Percentiles rank a stretch among this genome's conserved stretches.
Conservation (phyloP, 139 green algal genomes). For the Tetradesmus lagerheimii region DNA sequence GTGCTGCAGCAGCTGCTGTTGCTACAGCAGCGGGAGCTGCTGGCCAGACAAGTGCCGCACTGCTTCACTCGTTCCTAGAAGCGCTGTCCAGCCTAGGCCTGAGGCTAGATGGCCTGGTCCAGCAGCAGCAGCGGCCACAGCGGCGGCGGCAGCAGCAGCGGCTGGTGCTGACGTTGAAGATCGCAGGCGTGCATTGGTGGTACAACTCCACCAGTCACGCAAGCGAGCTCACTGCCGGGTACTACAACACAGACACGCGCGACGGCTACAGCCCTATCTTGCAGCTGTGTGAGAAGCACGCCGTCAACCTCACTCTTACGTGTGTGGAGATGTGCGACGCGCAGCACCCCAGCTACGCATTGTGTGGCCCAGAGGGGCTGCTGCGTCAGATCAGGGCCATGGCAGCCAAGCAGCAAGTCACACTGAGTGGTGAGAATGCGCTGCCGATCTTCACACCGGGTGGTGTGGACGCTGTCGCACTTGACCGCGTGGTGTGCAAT, state of each 20-base stretch:
- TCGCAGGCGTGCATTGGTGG: constrained; percentile 99
- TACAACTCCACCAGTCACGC: constrained; percentile 84
- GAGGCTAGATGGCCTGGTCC: not conserved
- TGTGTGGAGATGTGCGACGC: constrained; percentile 98
- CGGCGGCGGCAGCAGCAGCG: not conserved
- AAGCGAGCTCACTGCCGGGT: constrained; percentile 96
- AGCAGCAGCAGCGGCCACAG: not conserved
- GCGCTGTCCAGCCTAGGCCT: constrained; percentile 5
- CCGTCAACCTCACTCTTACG: constrained; percentile 91
- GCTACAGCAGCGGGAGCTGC: not conserved
- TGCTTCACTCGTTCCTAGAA: constrained; percentile 3
- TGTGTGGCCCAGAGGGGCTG: constrained; percentile 93
- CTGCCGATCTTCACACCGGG: constrained; percentile 84
- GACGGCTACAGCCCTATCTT: constrained; percentile 89
- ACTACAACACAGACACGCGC: constrained; percentile 90
- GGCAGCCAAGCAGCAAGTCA: constrained; percentile 71
- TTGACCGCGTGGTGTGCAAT: constrained; percentile 85
- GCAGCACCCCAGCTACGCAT: constrained; percentile 90
- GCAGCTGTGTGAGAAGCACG: constrained; percentile 78
- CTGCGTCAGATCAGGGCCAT: constrained; percentile 81
- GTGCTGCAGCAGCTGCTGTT: not conserved
- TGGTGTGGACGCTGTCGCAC: constrained; percentile 70
- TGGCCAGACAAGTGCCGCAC: not conserved
- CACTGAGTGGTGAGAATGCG: constrained; percentile 93
- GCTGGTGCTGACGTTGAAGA: constrained; percentile 84